Evolutionary conservation across 148 eudicot species (phyloP).

Genomic region (Rhododendron ferrugineum): DNA sequence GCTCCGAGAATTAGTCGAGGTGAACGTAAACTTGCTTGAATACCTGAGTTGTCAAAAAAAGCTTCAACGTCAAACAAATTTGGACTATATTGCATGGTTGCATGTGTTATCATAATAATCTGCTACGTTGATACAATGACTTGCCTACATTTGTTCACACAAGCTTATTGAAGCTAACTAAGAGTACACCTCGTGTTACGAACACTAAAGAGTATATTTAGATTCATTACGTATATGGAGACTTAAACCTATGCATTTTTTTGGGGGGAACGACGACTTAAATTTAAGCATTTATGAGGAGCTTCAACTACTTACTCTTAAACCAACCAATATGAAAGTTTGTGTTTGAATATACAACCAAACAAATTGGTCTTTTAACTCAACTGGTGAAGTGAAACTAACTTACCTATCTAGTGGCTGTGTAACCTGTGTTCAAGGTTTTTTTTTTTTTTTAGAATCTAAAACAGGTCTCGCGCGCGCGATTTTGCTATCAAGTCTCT

Average conservation of each 20-base stretch:
- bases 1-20: no score
- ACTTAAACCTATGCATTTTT: no score
- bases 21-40: no score
- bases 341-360: not conserved
- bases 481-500: not conserved
- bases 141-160: not conserved
- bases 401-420: not conserved
- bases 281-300: not conserved
- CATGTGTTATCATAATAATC: not conserved
- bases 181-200: not conserved
- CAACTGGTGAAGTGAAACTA: not conserved
- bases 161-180: no score
- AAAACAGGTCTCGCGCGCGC: not conserved
- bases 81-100: not conserved
- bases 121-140: not conserved
- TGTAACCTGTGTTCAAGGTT: not conserved
- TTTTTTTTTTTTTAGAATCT: not conserved
- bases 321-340: not conserved
- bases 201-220: not conserved
- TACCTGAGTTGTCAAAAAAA: not conserved
- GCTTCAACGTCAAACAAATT: not conserved
- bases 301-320: not conserved
- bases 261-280: no score
- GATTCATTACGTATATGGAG: not conserved
- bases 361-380: not conserved